These are phyloP conservation scores for Lasiosphaeria miniovina DNA, from an alignment of 495 filamentous ascomycete species.

Conservation along the genomic window DNA sequence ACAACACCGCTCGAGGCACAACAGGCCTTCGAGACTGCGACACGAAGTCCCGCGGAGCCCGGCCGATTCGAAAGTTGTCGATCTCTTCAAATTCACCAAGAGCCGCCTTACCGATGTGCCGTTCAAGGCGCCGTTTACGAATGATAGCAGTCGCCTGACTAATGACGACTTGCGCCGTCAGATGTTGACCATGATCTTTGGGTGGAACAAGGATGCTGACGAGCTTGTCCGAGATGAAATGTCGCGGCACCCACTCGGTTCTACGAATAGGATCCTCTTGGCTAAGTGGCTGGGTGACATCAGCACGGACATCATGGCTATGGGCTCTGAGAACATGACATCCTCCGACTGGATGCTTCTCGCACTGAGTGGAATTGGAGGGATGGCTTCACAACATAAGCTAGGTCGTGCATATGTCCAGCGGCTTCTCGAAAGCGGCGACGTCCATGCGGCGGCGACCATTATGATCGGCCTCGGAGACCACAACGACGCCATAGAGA, in stretches of 20 bases:
- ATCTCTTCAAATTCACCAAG: constrained; percentile 66
- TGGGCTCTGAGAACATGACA: constrained; percentile 75
- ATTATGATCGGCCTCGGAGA: constrained; percentile 91
- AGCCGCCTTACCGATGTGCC: constrained; percentile 75
- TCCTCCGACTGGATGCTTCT: constrained; percentile 96
- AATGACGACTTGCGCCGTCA: constrained; percentile 83
- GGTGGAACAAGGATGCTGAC: constrained; percentile 85
- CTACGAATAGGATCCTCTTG: constrained; percentile 73
- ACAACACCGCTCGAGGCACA: constrained; percentile 56
- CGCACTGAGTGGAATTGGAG: constrained; percentile 82
- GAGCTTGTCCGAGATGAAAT: constrained; percentile 85
- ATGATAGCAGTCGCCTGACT: constrained; percentile 64
- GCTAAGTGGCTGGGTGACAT: constrained; percentile 91
- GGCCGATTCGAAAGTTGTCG: constrained; percentile 56
- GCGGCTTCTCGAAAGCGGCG: constrained; percentile 81
- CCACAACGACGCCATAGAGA: constrained; percentile 90
- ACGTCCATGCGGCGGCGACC: constrained; percentile 86
- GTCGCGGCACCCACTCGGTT: constrained; percentile 65
- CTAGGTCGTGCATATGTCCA: constrained; percentile 91
- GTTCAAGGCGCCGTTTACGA: constrained; percentile 62
- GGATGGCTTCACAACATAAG: constrained; percentile 77
- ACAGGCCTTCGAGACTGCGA: constrained; percentile 67
- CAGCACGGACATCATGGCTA: constrained; percentile 75
- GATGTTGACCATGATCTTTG: constrained; percentile 94
- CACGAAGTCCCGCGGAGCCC: constrained; percentile 74